A percentile compares a stretch with the other conserved stretches of the same genome.
Evolutionary conservation across 345 rosid genomes (phyloP).

Genomic region (Rhizophora apiculata): DNA sequence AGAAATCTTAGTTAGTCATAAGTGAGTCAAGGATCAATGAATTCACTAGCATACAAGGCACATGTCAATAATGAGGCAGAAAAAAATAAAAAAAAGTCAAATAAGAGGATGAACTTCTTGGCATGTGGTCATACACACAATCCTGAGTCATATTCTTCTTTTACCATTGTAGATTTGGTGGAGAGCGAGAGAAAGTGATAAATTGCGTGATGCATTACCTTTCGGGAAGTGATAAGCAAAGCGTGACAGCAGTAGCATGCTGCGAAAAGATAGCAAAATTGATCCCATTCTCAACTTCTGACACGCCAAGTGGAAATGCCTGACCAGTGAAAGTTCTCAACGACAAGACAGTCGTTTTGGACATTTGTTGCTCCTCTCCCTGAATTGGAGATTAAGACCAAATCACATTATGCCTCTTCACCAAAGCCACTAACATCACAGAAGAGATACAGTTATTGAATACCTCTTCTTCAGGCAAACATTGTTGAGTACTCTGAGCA

Average conservation of each 20-base stretch:
- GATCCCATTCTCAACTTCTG: slow-evolving; percentile 69
- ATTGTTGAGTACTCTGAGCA: slow-evolving; percentile 50
- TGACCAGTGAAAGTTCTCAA: slow-evolving; percentile 62
- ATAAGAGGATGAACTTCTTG: not conserved
- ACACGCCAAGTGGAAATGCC: slow-evolving; percentile 73
- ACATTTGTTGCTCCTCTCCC: slow-evolving; percentile 50
- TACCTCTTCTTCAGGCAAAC: slow-evolving; percentile 57
- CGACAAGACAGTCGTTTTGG: slow-evolving; percentile 29
- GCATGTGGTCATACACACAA: no score
- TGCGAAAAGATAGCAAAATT: slow-evolving; percentile 86
- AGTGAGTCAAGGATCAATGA: not conserved
- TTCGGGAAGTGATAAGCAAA: slow-evolving; percentile 65
- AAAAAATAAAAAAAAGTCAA: not conserved
- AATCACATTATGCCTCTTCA: not conserved
- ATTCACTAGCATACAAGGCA: not conserved
- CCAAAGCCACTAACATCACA: not conserved
- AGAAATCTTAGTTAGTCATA: not conserved
- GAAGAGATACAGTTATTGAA: not conserved
- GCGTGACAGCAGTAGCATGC: slow-evolving; percentile 73
- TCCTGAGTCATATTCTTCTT: not conserved
- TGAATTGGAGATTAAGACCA: slow-evolving; percentile 20
- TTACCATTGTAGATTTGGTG: not conserved
- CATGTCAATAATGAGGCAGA: no score
- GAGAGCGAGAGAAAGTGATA: not conserved
- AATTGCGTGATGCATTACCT: slow-evolving; percentile 36